Percentiles rank a stretch among this genome's conserved stretches.
Conservation (phyloP, 1,139 yeast genomes). For the Debaryomyces subglobosus region DNA sequence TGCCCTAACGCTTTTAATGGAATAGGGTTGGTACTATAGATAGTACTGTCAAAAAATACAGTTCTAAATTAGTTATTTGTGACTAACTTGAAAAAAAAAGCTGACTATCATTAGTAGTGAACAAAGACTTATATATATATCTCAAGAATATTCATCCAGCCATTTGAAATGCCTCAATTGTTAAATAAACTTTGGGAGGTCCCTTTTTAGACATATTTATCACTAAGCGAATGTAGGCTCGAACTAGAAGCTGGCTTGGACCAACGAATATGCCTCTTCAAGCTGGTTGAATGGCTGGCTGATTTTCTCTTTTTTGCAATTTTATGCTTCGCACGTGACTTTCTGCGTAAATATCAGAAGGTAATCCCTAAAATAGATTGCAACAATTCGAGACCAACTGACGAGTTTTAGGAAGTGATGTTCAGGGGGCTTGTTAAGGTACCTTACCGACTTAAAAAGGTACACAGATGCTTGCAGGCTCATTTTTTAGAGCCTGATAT, state of each 20-base stretch:
- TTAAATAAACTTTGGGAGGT: neutral
- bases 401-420: neutral
- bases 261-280: neutral
- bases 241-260: neutral
- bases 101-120: neutral
- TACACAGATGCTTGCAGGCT: neutral
- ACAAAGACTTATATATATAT: neutral
- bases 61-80: neutral
- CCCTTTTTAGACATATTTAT: neutral
- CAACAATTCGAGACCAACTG: neutral
- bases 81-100: neutral
- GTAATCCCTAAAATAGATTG: neutral
- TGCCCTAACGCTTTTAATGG: neutral
- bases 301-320: conserved; percentile 1
- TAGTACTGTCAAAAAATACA: neutral
- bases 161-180: neutral
- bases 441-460: neutral
- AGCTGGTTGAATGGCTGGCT: conserved; percentile 10
- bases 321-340: conserved; percentile 4
- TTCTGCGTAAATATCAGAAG: neutral
- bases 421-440: neutral
- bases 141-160: neutral
- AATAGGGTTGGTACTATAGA: neutral
- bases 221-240: neutral
- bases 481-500: neutral